These are phyloP conservation scores for Penicillium cinerascens DNA, from an alignment of 495 filamentous ascomycete species.

Conservation along the genomic window DNA sequence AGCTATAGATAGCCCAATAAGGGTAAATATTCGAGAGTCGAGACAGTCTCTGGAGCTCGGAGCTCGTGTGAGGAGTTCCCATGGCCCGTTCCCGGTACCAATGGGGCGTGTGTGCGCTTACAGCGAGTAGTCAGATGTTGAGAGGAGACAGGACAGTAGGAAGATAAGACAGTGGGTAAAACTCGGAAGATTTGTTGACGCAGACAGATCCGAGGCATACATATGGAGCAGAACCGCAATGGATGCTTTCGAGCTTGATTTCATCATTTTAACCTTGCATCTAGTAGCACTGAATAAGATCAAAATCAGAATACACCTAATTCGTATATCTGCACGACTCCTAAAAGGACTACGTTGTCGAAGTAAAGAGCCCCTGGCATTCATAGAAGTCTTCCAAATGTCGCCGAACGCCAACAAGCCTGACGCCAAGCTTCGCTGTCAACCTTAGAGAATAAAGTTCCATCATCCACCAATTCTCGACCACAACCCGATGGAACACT, in stretches of 20 bases:
- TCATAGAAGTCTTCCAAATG: background rate
- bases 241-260: background rate
- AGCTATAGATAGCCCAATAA: background rate
- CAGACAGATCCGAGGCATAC: background rate
- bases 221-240: background rate
- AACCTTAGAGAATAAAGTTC: constrained; percentile 12
- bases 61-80: constrained; percentile 7
- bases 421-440: background rate
- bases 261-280: background rate
- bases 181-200: background rate
- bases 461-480: background rate
- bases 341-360: too few species aligned
- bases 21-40: background rate
- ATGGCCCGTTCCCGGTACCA: background rate
- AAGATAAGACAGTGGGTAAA: background rate
- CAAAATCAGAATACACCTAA: too few species aligned
- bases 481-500: background rate
- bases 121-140: background rate
- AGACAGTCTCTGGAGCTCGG: background rate
- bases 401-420: background rate
- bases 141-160: background rate
- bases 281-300: too few species aligned
- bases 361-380: too few species aligned
- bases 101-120: background rate
- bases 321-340: too few species aligned